Evolutionary conservation across 371 early-diverging fungal genomes (phyloP), one percentile per base, ranked within the genome.

Genomic region (Lichtheimia hyalospora): DNA sequence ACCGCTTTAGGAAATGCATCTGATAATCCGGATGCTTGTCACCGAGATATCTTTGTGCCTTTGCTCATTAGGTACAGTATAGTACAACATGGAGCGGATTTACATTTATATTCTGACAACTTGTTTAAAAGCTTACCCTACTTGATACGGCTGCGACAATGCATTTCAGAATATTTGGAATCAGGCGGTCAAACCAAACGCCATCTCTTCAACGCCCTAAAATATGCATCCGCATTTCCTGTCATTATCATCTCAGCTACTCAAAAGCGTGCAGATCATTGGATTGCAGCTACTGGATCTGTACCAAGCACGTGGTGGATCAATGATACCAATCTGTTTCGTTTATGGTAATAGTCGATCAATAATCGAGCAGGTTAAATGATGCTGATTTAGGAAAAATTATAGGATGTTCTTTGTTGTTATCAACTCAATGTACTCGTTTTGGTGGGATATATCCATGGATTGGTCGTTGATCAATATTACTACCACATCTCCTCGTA

Each of bases 401-500:
- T n/a, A 12, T 71, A 92, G 94, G 94, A 73, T 93, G 28, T 56
- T 89, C 39, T 85, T 87, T 41, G 90, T 91, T 0, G 74, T 90
- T 39, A 67, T 95, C 58, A 96, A 96, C 71, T 92, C 96, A 27
- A 75, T 92, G 55, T 96, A 90, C 73, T 94, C 94, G 2, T 89
- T 95, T 55, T 95, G 94, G 79, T 96, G 97, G 98, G 97, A 96
- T 72, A 81, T 96, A 21, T 83, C 85, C 21, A 85, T 94, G 71
- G 97, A 96, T 73, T 96, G 96, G 96, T 85, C 84, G 25, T 71
- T 96, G 18, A 81, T 90, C 15, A 58, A 59, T 23, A 21, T 74
- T 49, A 54, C 66, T 12, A 57, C 60, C 16, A 39, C 60, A n/a
- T 14, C 61, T 20, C 54, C 52, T 41, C 55, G 50, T 12, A 50